Evolutionary conservation across 1,284 basidiomycete species (phyloP), one percentile per base, ranked within the genome.

Genomic region (Moesziomyces sp.): DNA sequence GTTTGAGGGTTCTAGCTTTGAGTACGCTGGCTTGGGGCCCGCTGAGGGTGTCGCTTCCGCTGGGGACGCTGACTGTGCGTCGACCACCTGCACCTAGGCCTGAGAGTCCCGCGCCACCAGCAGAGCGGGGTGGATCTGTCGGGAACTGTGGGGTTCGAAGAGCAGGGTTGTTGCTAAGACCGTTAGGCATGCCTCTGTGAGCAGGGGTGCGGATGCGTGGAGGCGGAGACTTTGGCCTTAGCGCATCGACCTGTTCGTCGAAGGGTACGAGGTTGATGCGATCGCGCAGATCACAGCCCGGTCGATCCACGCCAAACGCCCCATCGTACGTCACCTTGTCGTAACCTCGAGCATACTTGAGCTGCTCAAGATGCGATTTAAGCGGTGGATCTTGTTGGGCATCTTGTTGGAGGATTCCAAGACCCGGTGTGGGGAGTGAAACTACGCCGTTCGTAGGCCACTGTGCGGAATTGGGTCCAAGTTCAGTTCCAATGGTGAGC

Each of bases 401-500:
- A 10, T 46, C 28, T 26, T 58, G 59, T 14, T 45, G 19, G 1
- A 72, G 52, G 8, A 58, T 33, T 5, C 46, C 21, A 24, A 60
- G 21, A 2, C 70, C 70, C 16, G 59, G 42, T 6, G 26, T 40
- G 19, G 59, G 70, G 2, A 67, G 19, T 21, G 47, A 48, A 1
- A 66, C 26, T 28, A 45, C 47, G 14, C 48, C 61, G 24, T 47
- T 46, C n/a, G 42, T 14, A 3, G 58, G 59, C 65, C 67, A 76
- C 2, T 55, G 57, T n/a, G 73, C 44, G 2, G 53, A 56, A n/a
- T 62, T 49, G 0, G 81, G 82, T 5, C 81, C 83, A 6, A 83
- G 58, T 26, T 83, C 73, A 4, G 65, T 64, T 21, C 93, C 89
- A 1, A 92, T 90, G 8, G 94, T 94, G 9, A 99, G 91, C 96